Evolutionary conservation across 345 rosid species (phyloP).

Genomic region (Bruguiera parviflora): DNA sequence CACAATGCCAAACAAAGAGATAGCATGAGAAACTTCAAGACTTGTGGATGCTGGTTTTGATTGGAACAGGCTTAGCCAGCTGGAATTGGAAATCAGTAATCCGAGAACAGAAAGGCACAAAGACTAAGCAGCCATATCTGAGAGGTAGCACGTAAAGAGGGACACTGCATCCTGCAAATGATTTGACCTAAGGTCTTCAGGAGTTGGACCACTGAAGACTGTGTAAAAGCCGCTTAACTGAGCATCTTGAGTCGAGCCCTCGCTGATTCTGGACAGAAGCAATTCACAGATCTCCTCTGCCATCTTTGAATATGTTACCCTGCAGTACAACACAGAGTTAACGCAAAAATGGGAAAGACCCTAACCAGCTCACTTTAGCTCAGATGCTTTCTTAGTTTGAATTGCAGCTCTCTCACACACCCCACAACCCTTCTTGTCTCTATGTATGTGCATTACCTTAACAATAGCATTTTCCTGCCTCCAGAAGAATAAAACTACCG

Average conservation of each 20-base stretch:
- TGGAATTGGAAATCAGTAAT: neutral
- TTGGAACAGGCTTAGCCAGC: neutral
- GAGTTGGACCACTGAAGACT: conserved; percentile 63
- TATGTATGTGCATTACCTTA: too few species aligned
- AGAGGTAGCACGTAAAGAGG: conserved; percentile 66
- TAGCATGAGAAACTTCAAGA: too few species aligned
- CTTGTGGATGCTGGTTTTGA: too few species aligned
- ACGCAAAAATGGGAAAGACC: too few species aligned
- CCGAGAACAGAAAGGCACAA: neutral
- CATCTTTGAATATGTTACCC: conserved; percentile 84
- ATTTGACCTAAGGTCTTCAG: conserved; percentile 59
- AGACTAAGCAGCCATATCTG: conserved; percentile 47
- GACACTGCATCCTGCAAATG: conserved; percentile 91
- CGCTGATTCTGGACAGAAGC: conserved; percentile 48
- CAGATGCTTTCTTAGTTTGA: neutral
- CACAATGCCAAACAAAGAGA: neutral
- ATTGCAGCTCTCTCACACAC: too few species aligned
- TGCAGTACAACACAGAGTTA: conserved; percentile 24
- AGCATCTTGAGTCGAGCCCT: conserved; percentile 47
- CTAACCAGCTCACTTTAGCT: too few species aligned
- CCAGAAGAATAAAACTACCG: too few species aligned
- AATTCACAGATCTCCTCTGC: conserved; percentile 64
- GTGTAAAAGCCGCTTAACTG: conserved; percentile 71
- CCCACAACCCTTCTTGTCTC: neutral
- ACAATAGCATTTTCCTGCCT: too few species aligned